Percentiles rank a stretch among this genome's conserved stretches.
These are phyloP conservation scores for Pythium brassicae DNA, from an alignment of 352 stramenopile species.

Conservation along the genomic window DNA sequence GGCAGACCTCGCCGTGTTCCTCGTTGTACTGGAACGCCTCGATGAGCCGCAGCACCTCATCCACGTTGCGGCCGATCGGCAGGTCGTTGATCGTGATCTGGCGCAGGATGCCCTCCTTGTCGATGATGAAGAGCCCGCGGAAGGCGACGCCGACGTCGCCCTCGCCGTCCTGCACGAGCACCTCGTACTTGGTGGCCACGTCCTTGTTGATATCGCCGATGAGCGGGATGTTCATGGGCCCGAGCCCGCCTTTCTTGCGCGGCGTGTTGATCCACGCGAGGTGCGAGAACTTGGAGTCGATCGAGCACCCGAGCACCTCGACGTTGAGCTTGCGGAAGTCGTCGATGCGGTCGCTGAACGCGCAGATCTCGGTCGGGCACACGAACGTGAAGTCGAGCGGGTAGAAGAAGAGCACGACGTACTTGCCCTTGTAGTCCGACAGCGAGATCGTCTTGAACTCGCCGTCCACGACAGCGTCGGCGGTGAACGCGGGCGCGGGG, in stretches of 20 bases:
- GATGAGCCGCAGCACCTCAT: slow-evolving; percentile 88
- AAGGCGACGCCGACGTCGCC: slow-evolving; percentile 75
- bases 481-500: slow-evolving; percentile 72
- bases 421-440: slow-evolving; percentile 86
- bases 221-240: slow-evolving; percentile 90
- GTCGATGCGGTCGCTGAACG: slow-evolving; percentile 77
- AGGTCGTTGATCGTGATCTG: slow-evolving; percentile 89
- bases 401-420: slow-evolving; percentile 92
- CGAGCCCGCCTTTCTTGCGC: slow-evolving; percentile 87
- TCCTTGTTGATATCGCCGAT: slow-evolving; percentile 88
- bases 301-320: slow-evolving; percentile 71
- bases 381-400: slow-evolving; percentile 91
- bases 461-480: slow-evolving; percentile 70
- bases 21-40: slow-evolving; percentile 91
- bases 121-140: slow-evolving; percentile 90
- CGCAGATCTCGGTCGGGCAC: slow-evolving; percentile 89
- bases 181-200: slow-evolving; percentile 77
- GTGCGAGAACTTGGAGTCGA: slow-evolving; percentile 88
- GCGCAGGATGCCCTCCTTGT: slow-evolving; percentile 71
- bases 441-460: slow-evolving; percentile 83
- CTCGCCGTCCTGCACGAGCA: slow-evolving; percentile 66
- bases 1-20: slow-evolving; percentile 89
- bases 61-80: slow-evolving; percentile 86
- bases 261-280: slow-evolving; percentile 88
- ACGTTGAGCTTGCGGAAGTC: slow-evolving; percentile 81